A percentile compares a stretch with the other conserved stretches of the same genome.
Conservation (phyloP, 495 filamentous ascomycete species). For the Trichodelitschia bisporula region DNA sequence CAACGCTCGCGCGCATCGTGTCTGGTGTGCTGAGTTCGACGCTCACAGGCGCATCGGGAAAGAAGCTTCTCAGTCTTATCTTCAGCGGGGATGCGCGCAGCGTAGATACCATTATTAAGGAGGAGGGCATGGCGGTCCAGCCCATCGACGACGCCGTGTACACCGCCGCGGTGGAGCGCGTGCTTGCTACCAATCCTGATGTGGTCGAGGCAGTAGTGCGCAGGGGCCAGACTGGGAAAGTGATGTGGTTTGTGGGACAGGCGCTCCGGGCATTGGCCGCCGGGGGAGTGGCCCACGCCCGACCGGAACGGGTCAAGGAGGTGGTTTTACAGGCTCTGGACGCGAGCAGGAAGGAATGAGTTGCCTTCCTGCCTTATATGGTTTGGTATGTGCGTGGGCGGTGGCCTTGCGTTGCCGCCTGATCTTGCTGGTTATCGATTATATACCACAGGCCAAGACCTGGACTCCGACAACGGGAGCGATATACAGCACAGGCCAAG, state of each 20-base stretch:
- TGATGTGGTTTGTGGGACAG: conserved; percentile 72
- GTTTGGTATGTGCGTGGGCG: too few species aligned
- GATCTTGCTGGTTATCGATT: too few species aligned
- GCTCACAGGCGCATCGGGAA: conserved; percentile 46
- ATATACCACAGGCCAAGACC: too few species aligned
- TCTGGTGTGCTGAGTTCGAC: conserved; percentile 31
- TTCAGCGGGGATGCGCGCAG: conserved; percentile 24
- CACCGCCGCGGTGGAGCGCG: conserved; percentile 25
- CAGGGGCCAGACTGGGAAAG: conserved; percentile 26
- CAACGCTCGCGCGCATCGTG: conserved; percentile 41
- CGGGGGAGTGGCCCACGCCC: too few species aligned
- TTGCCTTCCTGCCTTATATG: too few species aligned
- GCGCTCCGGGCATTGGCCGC: too few species aligned
- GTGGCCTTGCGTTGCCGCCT: too few species aligned
- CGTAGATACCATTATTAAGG: conserved; percentile 34
- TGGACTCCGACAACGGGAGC: too few species aligned
- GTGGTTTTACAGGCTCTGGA: too few species aligned
- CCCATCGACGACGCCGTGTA: conserved; percentile 38
- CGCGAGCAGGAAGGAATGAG: too few species aligned
- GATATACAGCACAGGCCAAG: too few species aligned
- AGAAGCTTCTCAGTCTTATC: conserved; percentile 38
- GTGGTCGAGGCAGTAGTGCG: conserved; percentile 27
- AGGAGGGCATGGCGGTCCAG: conserved; percentile 36
- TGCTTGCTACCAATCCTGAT: conserved; percentile 44
- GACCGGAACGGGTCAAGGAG: too few species aligned